phyloP scores from a whole-genome alignment of 352 stramenopile species.

The Phytophthora ramorum region DNA sequence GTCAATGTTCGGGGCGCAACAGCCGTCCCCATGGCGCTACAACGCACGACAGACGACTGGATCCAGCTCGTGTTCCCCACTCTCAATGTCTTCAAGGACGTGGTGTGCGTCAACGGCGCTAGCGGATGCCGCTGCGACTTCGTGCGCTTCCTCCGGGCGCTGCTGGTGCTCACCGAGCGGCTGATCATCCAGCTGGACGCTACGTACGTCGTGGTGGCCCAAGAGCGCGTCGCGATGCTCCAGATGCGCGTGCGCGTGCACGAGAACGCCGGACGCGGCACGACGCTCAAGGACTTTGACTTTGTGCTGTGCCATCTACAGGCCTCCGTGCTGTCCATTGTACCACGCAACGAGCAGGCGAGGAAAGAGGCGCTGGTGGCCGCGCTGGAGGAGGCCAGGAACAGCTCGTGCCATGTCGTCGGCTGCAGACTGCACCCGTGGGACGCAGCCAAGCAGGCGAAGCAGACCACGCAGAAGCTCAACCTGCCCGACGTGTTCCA shows the following conservation, averaged over 20 bases:
- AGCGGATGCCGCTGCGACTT: slow-evolving; percentile 57
- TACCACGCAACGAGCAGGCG: slow-evolving; percentile 24
- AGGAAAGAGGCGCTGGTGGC: slow-evolving; percentile 15
- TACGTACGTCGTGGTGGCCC: slow-evolving; percentile 52
- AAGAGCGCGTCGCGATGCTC: slow-evolving; percentile 50
- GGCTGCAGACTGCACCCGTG: slow-evolving; percentile 62
- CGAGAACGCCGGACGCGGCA: slow-evolving; percentile 29
- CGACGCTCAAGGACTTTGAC: slow-evolving; percentile 61
- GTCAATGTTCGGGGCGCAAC: neutral
- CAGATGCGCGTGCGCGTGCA: slow-evolving; percentile 56
- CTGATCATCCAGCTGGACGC: slow-evolving; percentile 42
- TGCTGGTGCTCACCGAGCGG: slow-evolving; percentile 57
- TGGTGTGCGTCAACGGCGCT: slow-evolving; percentile 55
- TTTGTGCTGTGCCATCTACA: slow-evolving; percentile 70
- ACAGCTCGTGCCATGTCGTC: slow-evolving; percentile 70
- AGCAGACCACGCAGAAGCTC: slow-evolving; percentile 35
- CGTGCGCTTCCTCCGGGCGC: slow-evolving; percentile 46
- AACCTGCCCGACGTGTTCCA: slow-evolving; percentile 76
- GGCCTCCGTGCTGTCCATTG: slow-evolving; percentile 44
- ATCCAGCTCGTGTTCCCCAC: slow-evolving; percentile 45
- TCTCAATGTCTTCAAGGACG: slow-evolving; percentile 39
- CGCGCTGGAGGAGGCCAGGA: slow-evolving; percentile 40
- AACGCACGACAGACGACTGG: slow-evolving; percentile 36
- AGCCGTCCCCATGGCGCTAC: slow-evolving; percentile 34
- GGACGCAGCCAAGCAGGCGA: slow-evolving; percentile 6